Evolutionary conservation across 768 basidiomycete genomes (phyloP).

Genomic region (Russula abietina): DNA sequence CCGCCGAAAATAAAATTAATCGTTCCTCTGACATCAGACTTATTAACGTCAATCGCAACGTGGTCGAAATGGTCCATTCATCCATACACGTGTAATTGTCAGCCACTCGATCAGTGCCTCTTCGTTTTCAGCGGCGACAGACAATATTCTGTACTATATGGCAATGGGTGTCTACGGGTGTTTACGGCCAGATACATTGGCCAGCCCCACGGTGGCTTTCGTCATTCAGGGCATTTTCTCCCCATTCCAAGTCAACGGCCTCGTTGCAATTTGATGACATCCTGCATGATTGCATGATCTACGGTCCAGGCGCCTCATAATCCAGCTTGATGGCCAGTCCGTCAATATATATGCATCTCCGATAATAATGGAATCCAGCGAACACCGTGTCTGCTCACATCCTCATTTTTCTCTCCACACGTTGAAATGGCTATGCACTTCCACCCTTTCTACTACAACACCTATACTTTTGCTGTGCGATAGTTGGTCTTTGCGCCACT

Average conservation of each 20-base stretch:
- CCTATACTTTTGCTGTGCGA: not conserved
- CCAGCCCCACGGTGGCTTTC: not conserved
- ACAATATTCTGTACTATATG: not conserved
- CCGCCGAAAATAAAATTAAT: not conserved
- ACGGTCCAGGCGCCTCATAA: slow-evolving; percentile 10
- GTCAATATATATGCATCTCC: slow-evolving; percentile 3
- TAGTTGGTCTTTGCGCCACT: slow-evolving; percentile 1
- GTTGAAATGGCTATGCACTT: not conserved
- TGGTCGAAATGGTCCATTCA: not conserved
- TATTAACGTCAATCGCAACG: slow-evolving; percentile 12
- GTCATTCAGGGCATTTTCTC: slow-evolving; percentile 3
- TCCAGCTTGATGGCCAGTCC: slow-evolving; percentile 12
- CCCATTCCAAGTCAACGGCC: slow-evolving; percentile 6
- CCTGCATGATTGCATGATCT: not conserved
- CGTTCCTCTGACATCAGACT: not conserved
- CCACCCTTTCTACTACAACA: not conserved
- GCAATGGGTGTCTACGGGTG: not conserved
- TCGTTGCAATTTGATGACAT: slow-evolving; percentile 10
- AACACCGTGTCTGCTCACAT: not conserved
- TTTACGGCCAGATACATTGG: not conserved
- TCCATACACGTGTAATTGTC: slow-evolving; percentile 16
- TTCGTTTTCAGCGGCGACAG: slow-evolving; percentile 4
- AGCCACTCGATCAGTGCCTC: slow-evolving; percentile 16
- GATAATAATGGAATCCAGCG: slow-evolving; percentile 14
- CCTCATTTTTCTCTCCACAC: not conserved